Base-by-base conservation (phyloP, 2,329 filamentous ascomycete genomes). In the Neocucurbitaria cava region DNA sequence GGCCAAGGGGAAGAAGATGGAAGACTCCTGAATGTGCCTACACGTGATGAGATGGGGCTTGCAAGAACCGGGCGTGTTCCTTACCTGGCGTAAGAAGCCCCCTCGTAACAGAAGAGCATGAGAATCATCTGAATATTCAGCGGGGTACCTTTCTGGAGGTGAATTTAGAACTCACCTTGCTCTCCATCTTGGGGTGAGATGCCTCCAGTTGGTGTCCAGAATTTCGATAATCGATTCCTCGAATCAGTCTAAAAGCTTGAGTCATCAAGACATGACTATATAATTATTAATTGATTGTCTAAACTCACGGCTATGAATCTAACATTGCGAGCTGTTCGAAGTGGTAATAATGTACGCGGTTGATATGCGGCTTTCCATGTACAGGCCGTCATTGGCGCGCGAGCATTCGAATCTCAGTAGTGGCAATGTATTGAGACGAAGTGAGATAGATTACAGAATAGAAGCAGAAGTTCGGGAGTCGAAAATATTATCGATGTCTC, bases 11-110 rank as follows among this genome's bases (percentile, higher is more conserved):
- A 1, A 99, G 82, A 70, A 96, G 83, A 69, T 99, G 95, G 67
- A 97, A 99, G 31, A 98, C 87, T 24, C 95, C 95, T 7, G 93
- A 87, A 71, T 96, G 90, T 18, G 92, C 88, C 87, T 92, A 66
- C 53, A 67, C 54, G 56, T 69, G 62, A 66, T 73, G 28, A 69
- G 61, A 23, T 17, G 20, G 20, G 26, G 35, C 17, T 24, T 56
- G 10, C 13, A 17, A 21, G n/a, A 45, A 17, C 15, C 18, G 24
- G 17, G 9, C 10, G 7, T 11, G n/a, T 10, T 24, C 24, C 46
- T 15, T 70, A 76, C 73, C 62, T 78, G 77, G 39, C 80, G 76
- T 8, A 82, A 60, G 55, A 79, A 82, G 38, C 80, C 80, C 28
- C 74, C 78, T 35, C 77, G 70, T 21, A 81, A 47, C 1, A 82